These are phyloP conservation scores for Heterobasidion irregulare DNA, from an alignment of 1,284 basidiomycete species.

Conservation along the genomic window DNA sequence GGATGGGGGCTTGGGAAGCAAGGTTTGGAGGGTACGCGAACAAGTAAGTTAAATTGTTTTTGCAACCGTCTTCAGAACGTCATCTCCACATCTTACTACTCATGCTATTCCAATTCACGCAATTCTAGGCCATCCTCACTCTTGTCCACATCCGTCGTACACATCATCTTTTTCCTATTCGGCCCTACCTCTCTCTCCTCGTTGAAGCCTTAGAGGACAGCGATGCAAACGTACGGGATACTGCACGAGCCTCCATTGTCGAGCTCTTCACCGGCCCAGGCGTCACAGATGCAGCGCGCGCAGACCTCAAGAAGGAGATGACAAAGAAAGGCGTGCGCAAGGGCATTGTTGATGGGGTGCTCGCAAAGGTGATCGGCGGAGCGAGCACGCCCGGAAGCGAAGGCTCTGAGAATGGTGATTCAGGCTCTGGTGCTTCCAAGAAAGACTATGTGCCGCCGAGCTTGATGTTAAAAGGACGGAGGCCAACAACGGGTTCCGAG, in stretches of 20 bases:
- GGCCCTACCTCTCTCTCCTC: conserved; percentile 73
- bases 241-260: conserved; percentile 73
- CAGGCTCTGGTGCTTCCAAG: conserved; percentile 14
- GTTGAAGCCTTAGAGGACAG: conserved; percentile 86
- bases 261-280: conserved; percentile 78
- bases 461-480: conserved; percentile 46
- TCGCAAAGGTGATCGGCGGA: conserved; percentile 49
- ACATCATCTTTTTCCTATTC: conserved; percentile 72
- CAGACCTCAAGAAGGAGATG: conserved; percentile 92
- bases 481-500: conserved; percentile 27
- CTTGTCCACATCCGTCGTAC: conserved; percentile 61
- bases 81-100: not conserved
- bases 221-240: conserved; percentile 84
- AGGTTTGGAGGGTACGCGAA: conserved; percentile 76
- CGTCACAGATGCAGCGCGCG: conserved; percentile 78
- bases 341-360: conserved; percentile 68
- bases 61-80: too few species aligned
- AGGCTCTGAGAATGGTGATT: conserved; percentile 54
- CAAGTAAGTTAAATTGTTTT: conserved; percentile 43
- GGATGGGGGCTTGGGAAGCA: conserved; percentile 69
- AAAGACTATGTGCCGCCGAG: conserved; percentile 72
- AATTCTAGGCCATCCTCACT: conserved; percentile 48
- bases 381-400: conserved; percentile 37
- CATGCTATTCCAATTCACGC: not conserved
- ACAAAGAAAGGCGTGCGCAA: conserved; percentile 80